phyloP scores from a whole-genome alignment of 2,329 filamentous ascomycete species.

The Talaromyces islandicus region DNA sequence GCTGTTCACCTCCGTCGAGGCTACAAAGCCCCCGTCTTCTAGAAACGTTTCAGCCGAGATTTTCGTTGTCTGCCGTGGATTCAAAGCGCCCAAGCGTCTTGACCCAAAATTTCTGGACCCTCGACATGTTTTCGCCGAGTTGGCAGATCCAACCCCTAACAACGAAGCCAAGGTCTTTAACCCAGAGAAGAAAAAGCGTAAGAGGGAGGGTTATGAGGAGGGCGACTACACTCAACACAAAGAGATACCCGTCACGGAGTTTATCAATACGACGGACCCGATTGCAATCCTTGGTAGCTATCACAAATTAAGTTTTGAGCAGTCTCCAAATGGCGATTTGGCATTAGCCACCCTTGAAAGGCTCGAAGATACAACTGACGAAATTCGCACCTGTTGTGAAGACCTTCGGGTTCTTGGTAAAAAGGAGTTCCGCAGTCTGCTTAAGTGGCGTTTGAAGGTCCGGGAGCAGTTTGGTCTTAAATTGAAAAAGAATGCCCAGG shows the following conservation, averaged over 20 bases:
- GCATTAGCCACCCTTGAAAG: constrained; percentile 80
- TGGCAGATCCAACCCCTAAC: constrained; percentile 79
- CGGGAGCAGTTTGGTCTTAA: constrained; percentile 86
- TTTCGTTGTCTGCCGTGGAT: constrained; percentile 93
- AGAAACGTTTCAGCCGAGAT: constrained; percentile 97
- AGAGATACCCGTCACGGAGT: constrained; percentile 80
- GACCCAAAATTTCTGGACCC: constrained; percentile 91
- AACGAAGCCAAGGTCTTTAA: constrained; percentile 99
- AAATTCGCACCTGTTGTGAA: constrained; percentile 70
- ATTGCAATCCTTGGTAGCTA: constrained; percentile 83
- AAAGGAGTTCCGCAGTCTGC: constrained; percentile 85
- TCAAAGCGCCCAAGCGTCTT: constrained; percentile 87
- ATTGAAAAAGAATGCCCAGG: constrained; percentile 59
- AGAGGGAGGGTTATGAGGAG: constrained; percentile 96
- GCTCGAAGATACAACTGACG: constrained; percentile 77
- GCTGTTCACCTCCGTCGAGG: constrained; percentile 89
- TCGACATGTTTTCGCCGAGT: constrained; percentile 82
- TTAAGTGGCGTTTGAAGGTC: constrained; percentile 85
- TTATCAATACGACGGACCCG: constrained; percentile 87
- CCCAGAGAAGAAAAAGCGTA: constrained; percentile 93
- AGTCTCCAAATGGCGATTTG: constrained; percentile 74
- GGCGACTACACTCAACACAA: constrained; percentile 92
- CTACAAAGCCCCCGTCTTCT: constrained; percentile 92
- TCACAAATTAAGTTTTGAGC: constrained; percentile 78
- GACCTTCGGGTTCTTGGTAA: constrained; percentile 87